Percentiles rank a stretch among this genome's conserved stretches.
These are phyloP conservation scores for Phytophthora cactorum DNA, from an alignment of 352 stramenopile species.

Conservation along the genomic window DNA sequence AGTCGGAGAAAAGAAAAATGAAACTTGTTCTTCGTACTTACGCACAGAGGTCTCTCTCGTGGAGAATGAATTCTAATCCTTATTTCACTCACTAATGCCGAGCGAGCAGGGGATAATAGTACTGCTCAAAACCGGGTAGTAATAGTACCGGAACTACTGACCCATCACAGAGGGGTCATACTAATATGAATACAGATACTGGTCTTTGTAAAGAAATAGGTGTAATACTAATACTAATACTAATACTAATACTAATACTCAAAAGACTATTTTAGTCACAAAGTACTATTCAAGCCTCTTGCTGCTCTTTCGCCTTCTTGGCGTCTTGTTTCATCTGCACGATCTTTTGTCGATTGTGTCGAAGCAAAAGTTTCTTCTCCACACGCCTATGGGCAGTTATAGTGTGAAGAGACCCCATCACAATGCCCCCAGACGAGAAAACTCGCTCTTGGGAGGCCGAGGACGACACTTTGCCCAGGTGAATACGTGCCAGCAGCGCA, in stretches of 20 bases:
- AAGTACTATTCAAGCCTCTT: not conserved
- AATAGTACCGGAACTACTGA: not conserved
- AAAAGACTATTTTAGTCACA: too few species aligned
- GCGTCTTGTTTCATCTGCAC: conserved; percentile 1
- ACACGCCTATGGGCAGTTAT: not conserved
- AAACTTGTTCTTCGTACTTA: too few species aligned
- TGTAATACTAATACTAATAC: not conserved
- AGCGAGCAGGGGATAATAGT: not conserved
- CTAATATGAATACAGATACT: not conserved
- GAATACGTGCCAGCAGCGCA: not conserved
- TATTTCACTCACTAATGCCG: too few species aligned
- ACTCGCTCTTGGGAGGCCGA: conserved; percentile 1
- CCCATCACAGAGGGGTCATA: not conserved
- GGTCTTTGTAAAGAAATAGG: not conserved
- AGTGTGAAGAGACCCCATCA: not conserved
- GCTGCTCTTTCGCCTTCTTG: not conserved
- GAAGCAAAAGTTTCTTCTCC: not conserved
- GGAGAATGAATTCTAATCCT: too few species aligned
- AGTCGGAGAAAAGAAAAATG: too few species aligned
- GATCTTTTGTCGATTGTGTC: conserved; percentile 1
- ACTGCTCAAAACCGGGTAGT: not conserved
- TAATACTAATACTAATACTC: too few species aligned
- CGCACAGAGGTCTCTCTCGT: too few species aligned
- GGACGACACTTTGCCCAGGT: conserved; percentile 1
- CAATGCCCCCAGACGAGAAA: not conserved